Percentiles rank a stretch among this genome's conserved stretches.
Evolutionary conservation across 2,329 filamentous ascomycete species (phyloP).

Genomic region (Onygenales sp.): DNA sequence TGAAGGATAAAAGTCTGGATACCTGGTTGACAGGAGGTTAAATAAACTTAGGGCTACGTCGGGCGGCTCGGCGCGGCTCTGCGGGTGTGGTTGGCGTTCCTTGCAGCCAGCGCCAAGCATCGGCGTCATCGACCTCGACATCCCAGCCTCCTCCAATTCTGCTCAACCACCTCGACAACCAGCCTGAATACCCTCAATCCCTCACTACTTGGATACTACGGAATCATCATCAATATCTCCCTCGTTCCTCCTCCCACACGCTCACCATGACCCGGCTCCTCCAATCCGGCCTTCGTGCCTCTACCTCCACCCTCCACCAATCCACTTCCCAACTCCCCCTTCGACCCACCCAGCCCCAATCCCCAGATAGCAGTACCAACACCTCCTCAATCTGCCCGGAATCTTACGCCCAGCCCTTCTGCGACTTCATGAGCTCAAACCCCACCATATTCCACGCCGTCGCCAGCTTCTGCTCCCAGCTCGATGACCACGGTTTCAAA

Average conservation of each 20-base stretch:
- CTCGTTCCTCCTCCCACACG: not conserved
- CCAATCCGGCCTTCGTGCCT: not conserved
- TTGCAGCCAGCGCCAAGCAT: too few relatives aligned
- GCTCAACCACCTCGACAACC: too few relatives aligned
- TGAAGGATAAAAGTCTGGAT: too few relatives aligned
- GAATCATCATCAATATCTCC: not conserved
- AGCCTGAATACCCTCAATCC: too few relatives aligned
- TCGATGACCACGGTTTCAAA: constrained; percentile 63
- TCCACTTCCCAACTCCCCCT: not conserved
- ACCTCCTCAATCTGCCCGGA: constrained; percentile 31
- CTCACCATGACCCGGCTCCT: not conserved
- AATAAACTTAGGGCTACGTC: too few relatives aligned
- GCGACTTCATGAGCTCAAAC: constrained; percentile 77
- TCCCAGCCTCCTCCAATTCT: too few relatives aligned
- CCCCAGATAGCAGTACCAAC: not conserved
- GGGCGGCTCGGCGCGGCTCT: too few relatives aligned
- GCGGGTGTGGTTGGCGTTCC: too few relatives aligned
- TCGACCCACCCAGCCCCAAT: not conserved
- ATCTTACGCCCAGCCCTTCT: constrained; percentile 72
- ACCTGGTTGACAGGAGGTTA: too few relatives aligned
- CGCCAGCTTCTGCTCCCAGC: constrained; percentile 62
- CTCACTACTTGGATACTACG: too few relatives aligned
- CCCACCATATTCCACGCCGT: constrained; percentile 92
- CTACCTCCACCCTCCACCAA: not conserved
- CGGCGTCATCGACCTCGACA: too few relatives aligned